Evolutionary conservation across 441 rosid species (phyloP).

Genomic region (Euphorbia corollata): DNA sequence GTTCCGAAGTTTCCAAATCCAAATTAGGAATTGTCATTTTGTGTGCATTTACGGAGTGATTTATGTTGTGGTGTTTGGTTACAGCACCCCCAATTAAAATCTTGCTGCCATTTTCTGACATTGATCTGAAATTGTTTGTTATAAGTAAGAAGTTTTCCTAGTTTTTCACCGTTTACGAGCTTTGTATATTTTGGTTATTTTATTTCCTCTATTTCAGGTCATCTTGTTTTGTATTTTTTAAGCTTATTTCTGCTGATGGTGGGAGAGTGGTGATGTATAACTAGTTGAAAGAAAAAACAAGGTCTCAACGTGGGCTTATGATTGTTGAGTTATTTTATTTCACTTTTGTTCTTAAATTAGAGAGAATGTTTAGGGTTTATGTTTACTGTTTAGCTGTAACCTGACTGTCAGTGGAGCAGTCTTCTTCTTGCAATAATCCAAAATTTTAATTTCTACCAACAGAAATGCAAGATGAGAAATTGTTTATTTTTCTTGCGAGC

Average conservation of each 20-base stretch:
- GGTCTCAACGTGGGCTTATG: constrained; percentile 42
- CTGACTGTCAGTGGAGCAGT: constrained; percentile 89
- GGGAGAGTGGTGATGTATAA: constrained; percentile 17
- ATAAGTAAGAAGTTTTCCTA: background rate
- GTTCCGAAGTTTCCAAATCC: background rate
- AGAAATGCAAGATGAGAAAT: background rate
- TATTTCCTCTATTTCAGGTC: constrained; percentile 10
- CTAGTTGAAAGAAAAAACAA: constrained; percentile 32
- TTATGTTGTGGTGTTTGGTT: background rate
- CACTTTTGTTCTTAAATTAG: background rate
- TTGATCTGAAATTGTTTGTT: no score
- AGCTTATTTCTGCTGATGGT: background rate
- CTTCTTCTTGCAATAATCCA: constrained; percentile 45
- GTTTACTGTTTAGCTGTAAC: constrained; percentile 72
- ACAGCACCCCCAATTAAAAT: no score
- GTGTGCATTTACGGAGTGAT: background rate
- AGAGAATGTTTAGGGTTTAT: constrained; percentile 50
- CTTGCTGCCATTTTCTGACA: background rate
- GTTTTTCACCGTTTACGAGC: background rate
- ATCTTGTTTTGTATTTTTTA: background rate
- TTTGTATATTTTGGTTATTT: background rate
- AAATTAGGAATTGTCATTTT: background rate
- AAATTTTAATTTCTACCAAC: background rate
- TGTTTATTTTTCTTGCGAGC: constrained; percentile 25
- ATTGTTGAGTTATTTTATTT: constrained; percentile 20